Evolutionary conservation across 768 basidiomycete genomes (phyloP).

Genomic region (Suillus luteus): DNA sequence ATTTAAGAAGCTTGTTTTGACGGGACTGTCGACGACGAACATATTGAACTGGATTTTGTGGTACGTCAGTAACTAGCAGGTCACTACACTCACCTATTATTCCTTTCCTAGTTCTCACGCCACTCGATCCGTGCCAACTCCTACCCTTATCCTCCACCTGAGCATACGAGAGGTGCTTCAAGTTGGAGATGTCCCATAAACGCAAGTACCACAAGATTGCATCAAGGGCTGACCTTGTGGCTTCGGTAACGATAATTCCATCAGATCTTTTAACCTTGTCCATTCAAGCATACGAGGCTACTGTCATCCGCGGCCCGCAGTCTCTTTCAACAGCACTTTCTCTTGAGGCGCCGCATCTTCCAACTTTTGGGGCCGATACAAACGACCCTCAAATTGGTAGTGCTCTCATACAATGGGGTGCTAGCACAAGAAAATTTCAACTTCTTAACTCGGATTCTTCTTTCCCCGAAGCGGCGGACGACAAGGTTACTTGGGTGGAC

Average conservation of each 20-base stretch:
- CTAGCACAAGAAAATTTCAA: conserved; percentile 11
- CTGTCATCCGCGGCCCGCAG: conserved; percentile 57
- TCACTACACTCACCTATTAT: no score
- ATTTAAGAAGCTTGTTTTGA: neutral
- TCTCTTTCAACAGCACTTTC: conserved; percentile 41
- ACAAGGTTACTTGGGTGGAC: conserved; percentile 68
- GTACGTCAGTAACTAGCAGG: no score
- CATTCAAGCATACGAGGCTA: conserved; percentile 78
- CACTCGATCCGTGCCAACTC: neutral
- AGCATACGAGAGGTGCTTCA: neutral
- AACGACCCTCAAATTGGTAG: conserved; percentile 24
- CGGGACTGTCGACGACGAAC: neutral
- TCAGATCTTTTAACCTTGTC: conserved; percentile 39
- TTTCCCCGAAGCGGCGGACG: conserved; percentile 13
- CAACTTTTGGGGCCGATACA: conserved; percentile 11
- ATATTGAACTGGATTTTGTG: neutral
- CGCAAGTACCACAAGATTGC: conserved; percentile 7
- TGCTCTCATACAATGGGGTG: conserved; percentile 39
- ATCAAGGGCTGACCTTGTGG: no score
- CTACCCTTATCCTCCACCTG: neutral
- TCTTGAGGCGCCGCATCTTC: conserved; percentile 31
- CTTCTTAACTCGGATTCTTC: conserved; percentile 11
- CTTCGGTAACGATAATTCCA: neutral
- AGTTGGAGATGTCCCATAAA: conserved; percentile 9
- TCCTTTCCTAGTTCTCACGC: conserved; percentile 4